Evolutionary conservation across 2,329 filamentous ascomycete genomes (phyloP), one percentile per base, ranked within the genome.

Genomic region (Orbilia blumenaviensis): DNA sequence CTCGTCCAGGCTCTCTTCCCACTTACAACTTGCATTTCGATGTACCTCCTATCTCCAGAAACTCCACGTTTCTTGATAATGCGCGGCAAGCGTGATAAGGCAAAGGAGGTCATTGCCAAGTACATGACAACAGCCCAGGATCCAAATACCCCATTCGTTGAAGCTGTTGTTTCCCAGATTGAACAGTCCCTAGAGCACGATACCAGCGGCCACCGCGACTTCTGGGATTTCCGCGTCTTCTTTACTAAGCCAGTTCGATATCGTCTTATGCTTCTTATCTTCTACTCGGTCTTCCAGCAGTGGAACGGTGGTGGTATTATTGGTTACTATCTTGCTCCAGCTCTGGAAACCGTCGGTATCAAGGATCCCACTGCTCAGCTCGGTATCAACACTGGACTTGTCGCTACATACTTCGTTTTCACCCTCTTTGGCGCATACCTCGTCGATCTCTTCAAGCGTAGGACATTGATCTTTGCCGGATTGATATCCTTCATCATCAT

Each of bases 301-400:
- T 85, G 84, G 84, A 85, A 84, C 56, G 84, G 84, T 8, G 84
- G 84, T 41, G 82, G 84, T n/a, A 84, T 85, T 72, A 84, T 85
- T 67, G 82, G 82, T 2, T 82, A 83, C 64, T 85, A 85, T 69
- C 81, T 83, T 23, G 79, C 81, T 12, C 82, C 82, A 1, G 84
- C 84, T 3, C 80, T 85, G 9, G 79, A 85, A 44, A 84, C 83
- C 1, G 82, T 85, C 52, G 84, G 84, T 3, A 83, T 85, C 66
- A 81, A 79, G 8, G 78, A 80, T 3, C 77, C 80, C 1, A 81
- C 83, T 34, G 81, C 82, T 48, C 82, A 84, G 58, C 82, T 85
- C 2, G 84, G 83, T 18, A 84, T 85, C 71, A 83, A 82, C 29
- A 81, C 85, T 9, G 84, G 84, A 18, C 80, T 83, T 3, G 85